Evolutionary conservation across 116 monocot species (phyloP).

Genomic region (Papilionanthe hybrid): DNA sequence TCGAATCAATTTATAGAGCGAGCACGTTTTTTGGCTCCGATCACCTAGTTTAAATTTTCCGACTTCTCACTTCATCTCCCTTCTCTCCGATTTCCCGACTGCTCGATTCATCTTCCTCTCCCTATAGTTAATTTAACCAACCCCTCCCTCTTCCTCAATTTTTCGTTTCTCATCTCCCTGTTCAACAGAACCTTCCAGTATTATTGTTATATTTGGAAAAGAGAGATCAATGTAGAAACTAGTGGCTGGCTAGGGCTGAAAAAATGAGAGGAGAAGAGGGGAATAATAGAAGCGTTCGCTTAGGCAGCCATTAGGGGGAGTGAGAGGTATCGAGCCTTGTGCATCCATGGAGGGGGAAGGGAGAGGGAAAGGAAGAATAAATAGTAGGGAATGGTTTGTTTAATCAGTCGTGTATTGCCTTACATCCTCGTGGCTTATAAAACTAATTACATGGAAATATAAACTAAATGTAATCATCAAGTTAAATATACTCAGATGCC

Average conservation of each 20-base stretch:
- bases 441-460: not conserved
- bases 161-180: no score
- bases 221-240: not conserved
- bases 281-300: not conserved
- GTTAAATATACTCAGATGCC: not conserved
- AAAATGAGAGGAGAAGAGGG: not conserved
- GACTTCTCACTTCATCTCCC: no score
- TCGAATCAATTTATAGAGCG: no score
- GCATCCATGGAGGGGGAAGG: not conserved
- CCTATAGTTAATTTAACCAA: no score
- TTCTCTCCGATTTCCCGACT: no score
- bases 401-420: not conserved
- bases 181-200: no score
- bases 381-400: not conserved
- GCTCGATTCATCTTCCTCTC: no score
- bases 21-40: no score
- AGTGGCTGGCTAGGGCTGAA: not conserved
- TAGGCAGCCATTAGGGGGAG: not conserved
- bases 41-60: no score
- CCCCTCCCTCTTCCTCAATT: no score
- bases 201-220: not conserved
- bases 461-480: not conserved
- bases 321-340: not conserved
- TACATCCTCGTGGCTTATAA: not conserved
- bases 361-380: not conserved